Evolutionary conservation across 805 yeast genomes (phyloP).

Genomic region (Nakazawaea wyomingensis): DNA sequence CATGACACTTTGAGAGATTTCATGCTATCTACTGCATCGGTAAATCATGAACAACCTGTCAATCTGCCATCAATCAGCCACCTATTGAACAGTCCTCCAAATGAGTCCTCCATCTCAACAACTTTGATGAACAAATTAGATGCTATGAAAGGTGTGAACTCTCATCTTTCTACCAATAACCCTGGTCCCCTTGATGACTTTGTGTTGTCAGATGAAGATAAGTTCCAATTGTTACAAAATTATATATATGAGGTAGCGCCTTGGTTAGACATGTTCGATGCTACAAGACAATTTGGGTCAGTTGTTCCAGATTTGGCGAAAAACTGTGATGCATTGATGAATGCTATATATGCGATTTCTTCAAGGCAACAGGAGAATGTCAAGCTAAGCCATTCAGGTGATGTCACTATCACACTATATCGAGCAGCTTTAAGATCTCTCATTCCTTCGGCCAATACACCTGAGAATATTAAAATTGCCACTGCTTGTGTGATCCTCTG

Average conservation of each 20-base stretch:
- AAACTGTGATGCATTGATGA: slow-evolving; percentile 19
- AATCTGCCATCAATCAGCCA: slow-evolving; percentile 8
- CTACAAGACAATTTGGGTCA: slow-evolving; percentile 26
- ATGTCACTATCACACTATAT: slow-evolving; percentile 26
- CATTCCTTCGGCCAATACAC: slow-evolving; percentile 28
- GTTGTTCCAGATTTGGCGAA: slow-evolving; percentile 28
- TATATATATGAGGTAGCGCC: slow-evolving; percentile 21
- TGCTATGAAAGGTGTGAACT: slow-evolving; percentile 15
- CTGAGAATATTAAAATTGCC: slow-evolving; percentile 20
- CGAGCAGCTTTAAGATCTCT: slow-evolving; percentile 28
- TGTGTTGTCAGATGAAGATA: slow-evolving; percentile 12
- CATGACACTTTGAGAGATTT: slow-evolving; percentile 32
- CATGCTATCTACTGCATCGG: slow-evolving; percentile 32
- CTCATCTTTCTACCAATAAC: slow-evolving; percentile 22
- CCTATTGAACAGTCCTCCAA: slow-evolving; percentile 12
- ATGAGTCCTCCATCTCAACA: background rate
- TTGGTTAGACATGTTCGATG: slow-evolving; percentile 24
- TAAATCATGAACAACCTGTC: slow-evolving; percentile 2
- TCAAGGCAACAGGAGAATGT: slow-evolving; percentile 29
- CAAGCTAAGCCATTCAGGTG: slow-evolving; percentile 20
- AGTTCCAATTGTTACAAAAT: slow-evolving; percentile 12
- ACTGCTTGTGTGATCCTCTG: slow-evolving; percentile 21
- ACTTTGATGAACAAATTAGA: slow-evolving; percentile 15
- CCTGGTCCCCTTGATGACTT: slow-evolving; percentile 18
- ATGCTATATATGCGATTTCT: slow-evolving; percentile 28